Conservation (phyloP, 2,329 filamentous ascomycete genomes). For the Penicillium sumatraense region DNA sequence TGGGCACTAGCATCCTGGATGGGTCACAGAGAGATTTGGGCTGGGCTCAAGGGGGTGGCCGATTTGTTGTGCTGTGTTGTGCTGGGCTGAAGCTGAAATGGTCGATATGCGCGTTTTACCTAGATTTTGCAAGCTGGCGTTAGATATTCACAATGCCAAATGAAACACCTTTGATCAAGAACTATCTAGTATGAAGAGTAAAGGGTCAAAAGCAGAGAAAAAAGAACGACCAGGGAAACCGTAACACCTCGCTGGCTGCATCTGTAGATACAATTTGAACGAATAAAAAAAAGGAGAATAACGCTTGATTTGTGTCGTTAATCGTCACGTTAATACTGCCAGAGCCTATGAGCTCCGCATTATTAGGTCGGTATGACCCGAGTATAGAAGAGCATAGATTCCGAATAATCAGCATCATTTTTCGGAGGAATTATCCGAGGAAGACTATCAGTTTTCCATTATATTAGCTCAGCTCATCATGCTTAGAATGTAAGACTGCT, state of each 20-base stretch:
- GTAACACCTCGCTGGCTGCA: constrained; percentile 16
- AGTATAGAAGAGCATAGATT: not conserved
- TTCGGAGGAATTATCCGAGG: constrained; percentile 9
- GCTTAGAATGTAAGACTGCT: constrained; percentile 29
- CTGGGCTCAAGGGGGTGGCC: too few relatives aligned
- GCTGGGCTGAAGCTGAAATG: not conserved
- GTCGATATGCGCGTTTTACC: constrained; percentile 8
- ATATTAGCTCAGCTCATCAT: not conserved
- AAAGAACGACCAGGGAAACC: not conserved
- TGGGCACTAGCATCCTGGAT: too few relatives aligned
- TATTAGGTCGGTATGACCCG: not conserved
- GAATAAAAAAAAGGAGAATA: not conserved
- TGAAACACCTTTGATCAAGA: constrained; percentile 8
- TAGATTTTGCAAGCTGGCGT: constrained; percentile 3
- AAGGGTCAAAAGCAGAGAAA: not conserved
- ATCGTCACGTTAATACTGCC: not conserved
- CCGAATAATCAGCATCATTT: not conserved
- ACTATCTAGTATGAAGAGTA: constrained; percentile 6
- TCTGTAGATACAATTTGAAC: constrained; percentile 8
- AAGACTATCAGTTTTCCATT: constrained; percentile 15
- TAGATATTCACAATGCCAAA: not conserved
- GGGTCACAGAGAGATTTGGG: not conserved
- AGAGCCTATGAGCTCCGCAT: not conserved
- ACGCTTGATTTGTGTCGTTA: constrained; percentile 11
- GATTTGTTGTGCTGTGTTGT: not conserved